A percentile compares a stretch with the other conserved stretches of the same genome.
These are phyloP conservation scores for Monosporascus sp. DNA, from an alignment of 2,329 filamentous ascomycete species.

Conservation along the genomic window DNA sequence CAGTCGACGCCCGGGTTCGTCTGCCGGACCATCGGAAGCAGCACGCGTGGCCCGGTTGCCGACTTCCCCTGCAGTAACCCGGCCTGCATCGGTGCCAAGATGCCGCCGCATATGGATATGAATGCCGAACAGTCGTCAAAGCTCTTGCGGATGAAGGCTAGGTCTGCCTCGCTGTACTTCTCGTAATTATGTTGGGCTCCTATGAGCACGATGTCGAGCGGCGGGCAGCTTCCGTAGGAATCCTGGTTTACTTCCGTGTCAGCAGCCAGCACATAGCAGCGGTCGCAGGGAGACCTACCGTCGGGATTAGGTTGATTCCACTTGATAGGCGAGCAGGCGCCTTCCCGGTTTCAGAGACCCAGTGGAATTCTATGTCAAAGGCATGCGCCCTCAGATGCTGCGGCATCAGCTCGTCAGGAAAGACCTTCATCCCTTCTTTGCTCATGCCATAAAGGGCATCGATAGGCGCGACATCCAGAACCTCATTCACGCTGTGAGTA, in stretches of 20 bases:
- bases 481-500: slow-evolving; percentile 24
- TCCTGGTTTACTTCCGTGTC: slow-evolving; percentile 21
- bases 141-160: slow-evolving; percentile 31
- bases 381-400: slow-evolving; percentile 12
- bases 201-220: slow-evolving; percentile 36
- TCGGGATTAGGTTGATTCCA: slow-evolving; percentile 23
- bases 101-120: slow-evolving; percentile 34
- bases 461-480: slow-evolving; percentile 30
- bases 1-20: slow-evolving; percentile 27
- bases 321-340: slow-evolving; percentile 16
- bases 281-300: slow-evolving; percentile 14
- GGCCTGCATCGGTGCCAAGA: slow-evolving; percentile 25
- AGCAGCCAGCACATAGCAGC: background rate
- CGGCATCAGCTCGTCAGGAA: slow-evolving; percentile 12
- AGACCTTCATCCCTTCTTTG: slow-evolving; percentile 9
- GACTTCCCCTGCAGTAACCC: slow-evolving; percentile 34
- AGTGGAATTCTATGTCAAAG: slow-evolving; percentile 27
- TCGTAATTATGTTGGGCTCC: slow-evolving; percentile 29
- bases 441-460: slow-evolving; percentile 21
- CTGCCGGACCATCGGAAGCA: slow-evolving; percentile 22
- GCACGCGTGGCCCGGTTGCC: slow-evolving; percentile 28
- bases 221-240: slow-evolving; percentile 33
- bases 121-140: slow-evolving; percentile 32
- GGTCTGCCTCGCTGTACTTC: slow-evolving; percentile 25
- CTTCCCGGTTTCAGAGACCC: slow-evolving; percentile 26